Evolutionary conservation across 83 land plant genomes (phyloP).

Genomic region (Diphasiastrum complanatum): DNA sequence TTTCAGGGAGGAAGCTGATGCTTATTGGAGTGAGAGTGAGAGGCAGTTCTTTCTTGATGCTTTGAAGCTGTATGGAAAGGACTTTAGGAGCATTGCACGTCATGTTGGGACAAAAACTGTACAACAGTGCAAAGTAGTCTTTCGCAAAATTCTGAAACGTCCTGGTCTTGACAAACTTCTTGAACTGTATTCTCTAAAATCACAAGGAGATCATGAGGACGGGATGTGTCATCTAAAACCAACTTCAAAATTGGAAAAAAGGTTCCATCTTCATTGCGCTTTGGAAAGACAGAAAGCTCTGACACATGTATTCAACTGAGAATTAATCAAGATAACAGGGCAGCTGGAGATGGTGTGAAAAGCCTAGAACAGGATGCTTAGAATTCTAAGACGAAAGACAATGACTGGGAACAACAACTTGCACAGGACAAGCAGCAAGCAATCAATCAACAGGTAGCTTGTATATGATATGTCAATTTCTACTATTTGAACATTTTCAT

Average conservation of each 20-base stretch:
- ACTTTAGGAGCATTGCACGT: constrained; percentile 34
- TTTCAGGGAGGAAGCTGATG: constrained; percentile 25
- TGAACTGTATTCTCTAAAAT: constrained; percentile 19
- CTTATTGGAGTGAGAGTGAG: constrained; percentile 39
- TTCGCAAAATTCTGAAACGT: constrained; percentile 42
- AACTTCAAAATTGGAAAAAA: constrained; percentile 14
- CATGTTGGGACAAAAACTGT: constrained; percentile 36
- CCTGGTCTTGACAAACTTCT: constrained; percentile 35
- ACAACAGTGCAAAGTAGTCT: constrained; percentile 41
- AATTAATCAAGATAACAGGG: too few species aligned
- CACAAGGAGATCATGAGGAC: constrained; percentile 8
- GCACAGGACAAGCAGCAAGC: too few species aligned
- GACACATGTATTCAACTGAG: too few species aligned
- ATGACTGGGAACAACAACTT: too few species aligned
- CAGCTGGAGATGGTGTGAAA: too few species aligned
- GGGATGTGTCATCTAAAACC: background rate
- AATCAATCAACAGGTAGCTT: too few species aligned
- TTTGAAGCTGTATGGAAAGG: constrained; percentile 36
- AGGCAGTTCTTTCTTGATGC: constrained; percentile 39
- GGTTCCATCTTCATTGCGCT: too few species aligned
- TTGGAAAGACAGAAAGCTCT: too few species aligned
- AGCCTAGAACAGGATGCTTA: too few species aligned
- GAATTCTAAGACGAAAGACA: too few species aligned
- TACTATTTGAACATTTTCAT: too few species aligned
- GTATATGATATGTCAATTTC: too few species aligned